Conservation (phyloP, 441 rosid genomes). For the Metrosideros polymorpha region DNA sequence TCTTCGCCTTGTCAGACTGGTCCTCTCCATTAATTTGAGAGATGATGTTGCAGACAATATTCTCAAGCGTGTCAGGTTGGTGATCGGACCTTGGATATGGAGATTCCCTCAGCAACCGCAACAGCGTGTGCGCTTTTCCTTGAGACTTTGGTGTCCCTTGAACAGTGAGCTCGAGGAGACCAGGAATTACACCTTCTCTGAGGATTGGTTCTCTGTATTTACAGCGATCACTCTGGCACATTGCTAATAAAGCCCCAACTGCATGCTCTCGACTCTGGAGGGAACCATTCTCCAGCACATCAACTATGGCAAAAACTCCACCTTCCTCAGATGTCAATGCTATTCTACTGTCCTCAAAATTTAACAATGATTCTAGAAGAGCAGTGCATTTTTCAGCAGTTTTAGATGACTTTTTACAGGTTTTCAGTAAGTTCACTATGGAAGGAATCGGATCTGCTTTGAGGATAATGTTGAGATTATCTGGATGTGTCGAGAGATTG, state of each 20-base stretch:
- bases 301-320: slow-evolving; percentile 76
- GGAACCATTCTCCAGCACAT: slow-evolving; percentile 81
- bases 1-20: slow-evolving; percentile 87
- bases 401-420: slow-evolving; percentile 65
- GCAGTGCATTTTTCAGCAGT: slow-evolving; percentile 78
- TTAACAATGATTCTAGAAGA: slow-evolving; percentile 67
- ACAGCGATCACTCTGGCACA: slow-evolving; percentile 80
- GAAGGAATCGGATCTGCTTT: slow-evolving; percentile 51
- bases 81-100: slow-evolving; percentile 67
- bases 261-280: slow-evolving; percentile 80
- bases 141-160: slow-evolving; percentile 85
- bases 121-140: slow-evolving; percentile 61
- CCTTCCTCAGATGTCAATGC: slow-evolving; percentile 57
- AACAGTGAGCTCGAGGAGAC: slow-evolving; percentile 89
- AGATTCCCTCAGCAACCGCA: slow-evolving; percentile 63
- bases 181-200: slow-evolving; percentile 92
- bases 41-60: slow-evolving; percentile 81
- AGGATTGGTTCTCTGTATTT: slow-evolving; percentile 87
- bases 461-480: slow-evolving; percentile 40
- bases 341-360: slow-evolving; percentile 58
- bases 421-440: slow-evolving; percentile 48
- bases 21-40: slow-evolving; percentile 87
- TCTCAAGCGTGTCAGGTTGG: slow-evolving; percentile 74
- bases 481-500: slow-evolving; percentile 63
- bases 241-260: slow-evolving; percentile 61